A percentile compares a stretch with the other conserved stretches of the same genome.
These are phyloP conservation scores for Populus davidiana DNA, from an alignment of 345 rosid genomes.

Conservation along the genomic window DNA sequence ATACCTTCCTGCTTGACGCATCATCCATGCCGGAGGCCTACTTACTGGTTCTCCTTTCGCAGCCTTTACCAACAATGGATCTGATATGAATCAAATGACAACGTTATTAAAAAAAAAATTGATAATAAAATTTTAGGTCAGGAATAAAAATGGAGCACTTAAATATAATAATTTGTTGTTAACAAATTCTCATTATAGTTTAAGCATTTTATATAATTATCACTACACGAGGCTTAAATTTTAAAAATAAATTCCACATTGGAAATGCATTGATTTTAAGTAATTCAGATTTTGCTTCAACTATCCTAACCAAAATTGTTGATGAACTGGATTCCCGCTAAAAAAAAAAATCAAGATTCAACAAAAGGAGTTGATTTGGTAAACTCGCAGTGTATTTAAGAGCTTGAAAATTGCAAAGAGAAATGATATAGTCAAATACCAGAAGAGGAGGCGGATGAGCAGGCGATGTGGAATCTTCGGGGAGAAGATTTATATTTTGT, in stretches of 20 bases:
- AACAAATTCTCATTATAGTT: neutral
- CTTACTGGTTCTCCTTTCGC: slow-evolving; percentile 73
- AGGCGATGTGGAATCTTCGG: slow-evolving; percentile 31
- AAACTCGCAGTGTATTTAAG: neutral
- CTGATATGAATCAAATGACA: slow-evolving; percentile 31
- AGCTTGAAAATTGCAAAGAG: neutral
- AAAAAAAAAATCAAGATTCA: neutral
- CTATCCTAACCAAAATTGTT: neutral
- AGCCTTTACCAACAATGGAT: slow-evolving; percentile 85
- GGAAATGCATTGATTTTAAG: neutral
- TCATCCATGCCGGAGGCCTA: slow-evolving; percentile 99
- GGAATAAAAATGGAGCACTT: neutral
- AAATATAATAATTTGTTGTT: neutral
- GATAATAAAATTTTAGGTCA: neutral
- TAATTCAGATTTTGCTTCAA: neutral
- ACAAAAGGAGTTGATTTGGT: neutral
- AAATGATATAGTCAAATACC: slow-evolving; percentile 4
- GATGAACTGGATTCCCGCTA: neutral
- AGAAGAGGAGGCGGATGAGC: slow-evolving; percentile 39
- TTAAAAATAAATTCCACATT: neutral
- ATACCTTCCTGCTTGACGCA: slow-evolving; percentile 98
- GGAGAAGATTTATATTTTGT: neutral
- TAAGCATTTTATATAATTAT: neutral
- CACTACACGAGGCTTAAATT: neutral
- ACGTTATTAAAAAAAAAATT: too few relatives aligned